Evolutionary conservation across 225 moss, liverwort and hornwort species (phyloP).

Genomic region (Polytrichum formosum): DNA sequence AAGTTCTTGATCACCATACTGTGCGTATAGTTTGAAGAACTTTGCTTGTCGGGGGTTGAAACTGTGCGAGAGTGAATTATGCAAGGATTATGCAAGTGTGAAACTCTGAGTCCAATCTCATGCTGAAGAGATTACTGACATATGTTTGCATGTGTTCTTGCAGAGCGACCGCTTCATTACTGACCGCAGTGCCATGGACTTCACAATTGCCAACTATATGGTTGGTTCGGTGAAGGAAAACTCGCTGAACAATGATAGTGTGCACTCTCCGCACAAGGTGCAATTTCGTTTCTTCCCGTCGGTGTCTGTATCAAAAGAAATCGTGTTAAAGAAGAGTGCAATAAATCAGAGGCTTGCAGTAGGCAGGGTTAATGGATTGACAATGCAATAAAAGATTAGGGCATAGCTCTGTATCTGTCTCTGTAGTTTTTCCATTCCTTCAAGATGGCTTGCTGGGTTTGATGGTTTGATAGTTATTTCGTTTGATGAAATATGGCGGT

Average conservation of each 20-base stretch:
- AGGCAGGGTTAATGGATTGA: too few relatives aligned
- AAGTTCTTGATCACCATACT: too few relatives aligned
- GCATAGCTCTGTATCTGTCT: too few relatives aligned
- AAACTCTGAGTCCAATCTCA: neutral
- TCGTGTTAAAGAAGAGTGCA: too few relatives aligned
- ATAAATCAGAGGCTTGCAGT: too few relatives aligned
- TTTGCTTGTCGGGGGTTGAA: too few relatives aligned
- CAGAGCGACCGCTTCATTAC: slow-evolving; percentile 94
- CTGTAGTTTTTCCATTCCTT: neutral
- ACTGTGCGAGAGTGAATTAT: too few relatives aligned
- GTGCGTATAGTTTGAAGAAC: too few relatives aligned
- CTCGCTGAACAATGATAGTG: slow-evolving; percentile 41
- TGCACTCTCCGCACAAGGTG: slow-evolving; percentile 61
- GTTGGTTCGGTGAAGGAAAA: slow-evolving; percentile 67
- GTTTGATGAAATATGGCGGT: neutral
- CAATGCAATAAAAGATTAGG: too few relatives aligned
- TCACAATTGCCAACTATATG: slow-evolving; percentile 73
- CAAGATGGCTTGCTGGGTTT: neutral
- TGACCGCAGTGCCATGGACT: slow-evolving; percentile 77
- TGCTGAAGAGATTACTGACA: neutral
- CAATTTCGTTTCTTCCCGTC: too few relatives aligned
- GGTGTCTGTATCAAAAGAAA: too few relatives aligned
- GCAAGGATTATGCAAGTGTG: too few relatives aligned
- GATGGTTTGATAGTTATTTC: neutral
- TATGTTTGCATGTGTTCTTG: slow-evolving; percentile 1